A percentile compares a stretch with the other conserved stretches of the same genome.
These are phyloP conservation scores for Penicillium concentricum DNA, from an alignment of 2,329 filamentous ascomycete species.

Conservation along the genomic window DNA sequence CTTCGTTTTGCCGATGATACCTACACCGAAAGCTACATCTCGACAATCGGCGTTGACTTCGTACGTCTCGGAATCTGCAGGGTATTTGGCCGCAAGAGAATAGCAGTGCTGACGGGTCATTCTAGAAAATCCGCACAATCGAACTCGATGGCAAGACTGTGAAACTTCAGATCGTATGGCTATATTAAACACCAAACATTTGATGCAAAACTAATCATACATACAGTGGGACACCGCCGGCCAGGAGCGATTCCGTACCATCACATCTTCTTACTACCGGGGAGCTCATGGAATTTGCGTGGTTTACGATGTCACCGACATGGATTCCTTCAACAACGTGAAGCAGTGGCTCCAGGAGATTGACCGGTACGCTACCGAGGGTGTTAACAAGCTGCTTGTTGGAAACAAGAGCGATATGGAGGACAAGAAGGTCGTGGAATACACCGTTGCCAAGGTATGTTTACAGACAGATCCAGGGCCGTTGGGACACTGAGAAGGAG, in stretches of 20 bases:
- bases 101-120: constrained; percentile 19
- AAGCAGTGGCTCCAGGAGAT: constrained; percentile 99
- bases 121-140: constrained; percentile 98
- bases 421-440: constrained; percentile 99
- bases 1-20: constrained; percentile 98
- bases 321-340: constrained; percentile 99
- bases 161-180: constrained; percentile 90
- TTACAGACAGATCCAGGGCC: neutral
- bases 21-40: constrained; percentile 99
- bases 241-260: constrained; percentile 99
- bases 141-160: constrained; percentile 99
- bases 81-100: constrained; percentile 1
- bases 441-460: constrained; percentile 95
- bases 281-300: constrained; percentile 99
- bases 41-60: constrained; percentile 98
- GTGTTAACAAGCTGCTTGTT: constrained; percentile 98
- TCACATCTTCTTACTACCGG: constrained; percentile 99
- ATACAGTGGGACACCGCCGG: constrained; percentile 96
- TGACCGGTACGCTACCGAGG: constrained; percentile 97
- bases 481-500: neutral
- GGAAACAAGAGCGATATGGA: constrained; percentile 99
- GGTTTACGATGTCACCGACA: constrained; percentile 99
- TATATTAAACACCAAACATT: neutral
- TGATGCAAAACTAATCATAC: constrained; percentile 15
- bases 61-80: constrained; percentile 56